These are phyloP conservation scores for Xerocomellus intermedius DNA, from an alignment of 768 basidiomycete species.

Conservation along the genomic window DNA sequence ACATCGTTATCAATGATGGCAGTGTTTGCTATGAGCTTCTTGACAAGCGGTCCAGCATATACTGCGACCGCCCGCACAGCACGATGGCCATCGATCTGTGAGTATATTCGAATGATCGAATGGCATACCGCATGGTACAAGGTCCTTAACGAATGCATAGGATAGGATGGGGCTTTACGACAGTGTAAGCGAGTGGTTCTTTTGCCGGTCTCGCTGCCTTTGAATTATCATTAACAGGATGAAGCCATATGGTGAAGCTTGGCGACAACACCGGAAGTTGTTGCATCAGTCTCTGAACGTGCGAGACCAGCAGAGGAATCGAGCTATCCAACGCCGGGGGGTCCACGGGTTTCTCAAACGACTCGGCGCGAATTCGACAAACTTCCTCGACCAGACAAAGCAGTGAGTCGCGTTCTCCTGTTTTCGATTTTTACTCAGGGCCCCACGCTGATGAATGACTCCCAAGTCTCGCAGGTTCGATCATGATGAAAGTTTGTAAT, in stretches of 20 bases:
- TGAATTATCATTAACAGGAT: background rate
- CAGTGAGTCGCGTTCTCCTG: background rate
- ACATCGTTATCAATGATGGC: slow-evolving; percentile 4
- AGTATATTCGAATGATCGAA: background rate
- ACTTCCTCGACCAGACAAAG: slow-evolving; percentile 2
- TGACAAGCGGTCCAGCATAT: slow-evolving; percentile 6
- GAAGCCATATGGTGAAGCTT: background rate
- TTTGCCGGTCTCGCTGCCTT: background rate
- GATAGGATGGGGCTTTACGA: slow-evolving; percentile 7
- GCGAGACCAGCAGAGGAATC: background rate
- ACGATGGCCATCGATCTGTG: slow-evolving; percentile 3
- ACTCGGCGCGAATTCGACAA: background rate
- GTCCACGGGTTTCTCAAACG: background rate
- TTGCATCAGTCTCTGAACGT: background rate
- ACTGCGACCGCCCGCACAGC: slow-evolving; percentile 1
- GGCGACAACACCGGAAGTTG: background rate
- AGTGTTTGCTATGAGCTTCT: background rate
- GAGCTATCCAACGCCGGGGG: background rate
- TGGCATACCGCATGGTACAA: background rate
- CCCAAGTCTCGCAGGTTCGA: slow-evolving; percentile 1
- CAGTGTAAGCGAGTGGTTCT: background rate
- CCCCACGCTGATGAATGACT: background rate
- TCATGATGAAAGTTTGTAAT: slow-evolving; percentile 1
- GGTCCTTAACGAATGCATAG: background rate
- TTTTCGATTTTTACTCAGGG: background rate